These are phyloP conservation scores for Dimocarpus longan DNA, from an alignment of 345 rosid species.

Conservation along the genomic window DNA sequence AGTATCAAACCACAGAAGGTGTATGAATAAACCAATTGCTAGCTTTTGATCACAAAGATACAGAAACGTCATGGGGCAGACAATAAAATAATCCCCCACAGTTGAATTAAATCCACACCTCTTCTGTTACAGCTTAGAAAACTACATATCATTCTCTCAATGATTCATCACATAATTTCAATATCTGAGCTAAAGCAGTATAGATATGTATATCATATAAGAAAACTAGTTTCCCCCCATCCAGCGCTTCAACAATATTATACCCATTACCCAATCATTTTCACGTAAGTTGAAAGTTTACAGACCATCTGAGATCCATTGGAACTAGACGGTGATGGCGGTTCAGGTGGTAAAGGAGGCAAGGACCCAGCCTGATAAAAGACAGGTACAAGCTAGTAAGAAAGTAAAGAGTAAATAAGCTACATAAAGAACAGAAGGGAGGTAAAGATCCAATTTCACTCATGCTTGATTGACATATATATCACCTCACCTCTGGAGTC, in stretches of 20 bases:
- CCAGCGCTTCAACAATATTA: neutral
- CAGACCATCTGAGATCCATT: conserved; percentile 58
- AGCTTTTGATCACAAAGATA: neutral
- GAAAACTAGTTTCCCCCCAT: neutral
- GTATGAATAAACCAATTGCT: neutral
- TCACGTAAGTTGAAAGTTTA: conserved; percentile 15
- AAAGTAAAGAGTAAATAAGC: neutral
- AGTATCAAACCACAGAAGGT: neutral
- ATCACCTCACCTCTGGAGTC: neutral
- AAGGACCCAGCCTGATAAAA: conserved; percentile 48
- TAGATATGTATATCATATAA: neutral
- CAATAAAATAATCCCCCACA: neutral
- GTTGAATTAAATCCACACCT: neutral
- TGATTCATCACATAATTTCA: neutral
- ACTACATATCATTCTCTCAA: neutral
- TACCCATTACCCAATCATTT: conserved; percentile 8
- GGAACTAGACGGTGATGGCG: conserved; percentile 37
- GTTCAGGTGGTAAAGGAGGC: conserved; percentile 50
- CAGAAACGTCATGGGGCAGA: neutral
- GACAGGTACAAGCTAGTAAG: conserved; percentile 24
- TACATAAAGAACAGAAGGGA: conserved; percentile 2
- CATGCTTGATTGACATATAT: neutral
- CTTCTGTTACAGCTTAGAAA: neutral
- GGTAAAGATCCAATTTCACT: neutral
- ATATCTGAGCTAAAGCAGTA: neutral